These are phyloP conservation scores for Daldinia caldariorum DNA, from an alignment of 495 filamentous ascomycete species.

Conservation along the genomic window DNA sequence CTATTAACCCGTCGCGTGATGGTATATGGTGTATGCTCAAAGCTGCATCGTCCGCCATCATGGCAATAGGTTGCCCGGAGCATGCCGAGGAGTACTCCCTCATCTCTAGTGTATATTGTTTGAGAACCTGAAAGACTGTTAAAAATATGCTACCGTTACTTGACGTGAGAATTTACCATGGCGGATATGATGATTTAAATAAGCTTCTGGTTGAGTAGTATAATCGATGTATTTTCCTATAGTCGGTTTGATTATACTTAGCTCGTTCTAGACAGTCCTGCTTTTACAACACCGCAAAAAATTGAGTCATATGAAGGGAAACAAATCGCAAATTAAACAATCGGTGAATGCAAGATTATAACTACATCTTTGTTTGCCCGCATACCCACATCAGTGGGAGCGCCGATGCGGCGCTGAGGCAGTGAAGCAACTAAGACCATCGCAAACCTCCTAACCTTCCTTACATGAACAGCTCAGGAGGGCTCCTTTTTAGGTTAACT, in stretches of 20 bases:
- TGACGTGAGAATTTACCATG: conserved; percentile 24
- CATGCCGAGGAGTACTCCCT: neutral
- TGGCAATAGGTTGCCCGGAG: neutral
- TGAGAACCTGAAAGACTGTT: conserved; percentile 16
- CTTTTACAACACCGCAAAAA: neutral
- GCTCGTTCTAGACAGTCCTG: neutral
- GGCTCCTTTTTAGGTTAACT: conserved; percentile 3
- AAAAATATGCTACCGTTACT: neutral
- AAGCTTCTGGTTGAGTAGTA: neutral
- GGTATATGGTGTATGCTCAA: conserved; percentile 49
- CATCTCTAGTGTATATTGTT: neutral
- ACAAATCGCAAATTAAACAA: neutral
- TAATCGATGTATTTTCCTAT: neutral
- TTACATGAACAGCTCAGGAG: conserved; percentile 5
- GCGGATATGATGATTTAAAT: neutral
- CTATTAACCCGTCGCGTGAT: conserved; percentile 46
- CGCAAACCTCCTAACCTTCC: neutral
- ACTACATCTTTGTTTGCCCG: conserved; percentile 4
- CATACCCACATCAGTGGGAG: neutral
- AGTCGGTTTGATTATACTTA: neutral
- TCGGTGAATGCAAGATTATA: neutral
- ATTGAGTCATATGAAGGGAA: neutral
- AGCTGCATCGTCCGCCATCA: conserved; percentile 11
- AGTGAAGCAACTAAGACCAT: conserved; percentile 14
- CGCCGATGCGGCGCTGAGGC: neutral